These are phyloP conservation scores for Alliaria petiolata DNA, from an alignment of 345 rosid genomes.

Conservation along the genomic window DNA sequence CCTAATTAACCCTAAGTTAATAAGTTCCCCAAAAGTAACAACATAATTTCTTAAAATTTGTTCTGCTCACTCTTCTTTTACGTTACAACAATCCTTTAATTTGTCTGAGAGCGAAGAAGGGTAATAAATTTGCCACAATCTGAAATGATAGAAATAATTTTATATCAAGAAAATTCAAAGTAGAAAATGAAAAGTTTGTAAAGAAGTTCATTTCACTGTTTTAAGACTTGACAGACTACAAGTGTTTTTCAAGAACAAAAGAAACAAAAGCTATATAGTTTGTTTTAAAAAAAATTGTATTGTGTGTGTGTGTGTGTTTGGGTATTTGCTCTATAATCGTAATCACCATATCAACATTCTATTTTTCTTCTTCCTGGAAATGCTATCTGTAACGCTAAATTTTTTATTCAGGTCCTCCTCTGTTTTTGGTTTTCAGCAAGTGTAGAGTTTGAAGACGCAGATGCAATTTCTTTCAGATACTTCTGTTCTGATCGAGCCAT, in stretches of 20 bases:
- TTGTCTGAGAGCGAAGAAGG: too few relatives aligned
- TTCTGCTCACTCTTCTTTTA: too few relatives aligned
- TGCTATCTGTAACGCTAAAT: conserved; percentile 1
- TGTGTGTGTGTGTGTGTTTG: not conserved
- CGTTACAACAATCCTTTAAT: too few relatives aligned
- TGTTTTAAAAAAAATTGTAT: too few relatives aligned
- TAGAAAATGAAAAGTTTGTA: not conserved
- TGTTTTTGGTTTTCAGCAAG: conserved; percentile 25
- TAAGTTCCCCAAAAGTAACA: too few relatives aligned
- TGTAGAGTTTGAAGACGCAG: conserved; percentile 39
- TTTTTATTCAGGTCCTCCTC: not conserved
- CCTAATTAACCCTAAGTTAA: too few relatives aligned
- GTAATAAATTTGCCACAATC: too few relatives aligned
- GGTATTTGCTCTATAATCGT: too few relatives aligned
- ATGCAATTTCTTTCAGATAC: conserved; percentile 41
- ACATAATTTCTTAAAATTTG: too few relatives aligned
- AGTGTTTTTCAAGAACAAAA: not conserved
- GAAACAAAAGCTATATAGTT: not conserved
- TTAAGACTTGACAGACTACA: not conserved
- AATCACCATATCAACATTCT: not conserved
- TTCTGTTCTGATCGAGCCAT: conserved; percentile 55
- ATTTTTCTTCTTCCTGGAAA: not conserved
- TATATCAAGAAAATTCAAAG: not conserved
- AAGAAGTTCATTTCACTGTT: not conserved
- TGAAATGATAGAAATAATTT: not conserved